Conservation (phyloP, 2,329 filamentous ascomycete genomes). For the Aotearoamyces nothofagi region DNA sequence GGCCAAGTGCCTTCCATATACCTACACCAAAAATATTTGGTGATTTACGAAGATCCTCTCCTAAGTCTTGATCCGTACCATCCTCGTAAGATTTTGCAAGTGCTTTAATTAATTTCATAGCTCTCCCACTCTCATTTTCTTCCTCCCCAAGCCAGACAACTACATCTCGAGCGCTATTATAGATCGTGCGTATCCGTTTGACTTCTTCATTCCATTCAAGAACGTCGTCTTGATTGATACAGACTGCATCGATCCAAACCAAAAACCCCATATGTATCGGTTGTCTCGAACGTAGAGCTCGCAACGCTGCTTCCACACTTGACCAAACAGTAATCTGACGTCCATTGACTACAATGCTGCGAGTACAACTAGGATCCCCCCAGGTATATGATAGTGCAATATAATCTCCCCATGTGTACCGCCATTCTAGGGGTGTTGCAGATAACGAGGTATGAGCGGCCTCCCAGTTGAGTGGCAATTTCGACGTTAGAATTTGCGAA, state of each 20-base stretch:
- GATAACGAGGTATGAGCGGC: no score
- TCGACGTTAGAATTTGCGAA: no score
- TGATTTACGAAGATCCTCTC: conserved; percentile 4
- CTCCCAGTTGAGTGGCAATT: no score
- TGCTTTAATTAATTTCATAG: conserved; percentile 3
- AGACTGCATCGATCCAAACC: conserved; percentile 9
- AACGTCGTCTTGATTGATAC: conserved; percentile 8
- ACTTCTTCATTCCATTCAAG: conserved; percentile 5
- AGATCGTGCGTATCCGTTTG: conserved; percentile 6
- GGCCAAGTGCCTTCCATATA: not conserved
- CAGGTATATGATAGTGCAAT: conserved; percentile 21
- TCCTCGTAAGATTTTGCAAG: conserved; percentile 3
- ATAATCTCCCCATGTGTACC: conserved; percentile 15
- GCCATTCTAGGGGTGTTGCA: no score
- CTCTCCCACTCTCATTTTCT: conserved; percentile 3
- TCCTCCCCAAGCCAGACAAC: conserved; percentile 8
- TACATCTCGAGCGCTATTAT: conserved; percentile 3
- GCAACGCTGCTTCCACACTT: conserved; percentile 5
- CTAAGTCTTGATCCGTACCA: conserved; percentile 1
- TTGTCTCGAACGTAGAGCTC: not conserved
- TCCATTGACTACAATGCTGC: conserved; percentile 5
- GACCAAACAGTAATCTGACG: not conserved
- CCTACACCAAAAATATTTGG: not conserved
- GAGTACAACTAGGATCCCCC: conserved; percentile 12
- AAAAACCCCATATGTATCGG: not conserved